Base-by-base conservation (phyloP, 2,329 filamentous ascomycete genomes). In the Eutypella sp. region DNA sequence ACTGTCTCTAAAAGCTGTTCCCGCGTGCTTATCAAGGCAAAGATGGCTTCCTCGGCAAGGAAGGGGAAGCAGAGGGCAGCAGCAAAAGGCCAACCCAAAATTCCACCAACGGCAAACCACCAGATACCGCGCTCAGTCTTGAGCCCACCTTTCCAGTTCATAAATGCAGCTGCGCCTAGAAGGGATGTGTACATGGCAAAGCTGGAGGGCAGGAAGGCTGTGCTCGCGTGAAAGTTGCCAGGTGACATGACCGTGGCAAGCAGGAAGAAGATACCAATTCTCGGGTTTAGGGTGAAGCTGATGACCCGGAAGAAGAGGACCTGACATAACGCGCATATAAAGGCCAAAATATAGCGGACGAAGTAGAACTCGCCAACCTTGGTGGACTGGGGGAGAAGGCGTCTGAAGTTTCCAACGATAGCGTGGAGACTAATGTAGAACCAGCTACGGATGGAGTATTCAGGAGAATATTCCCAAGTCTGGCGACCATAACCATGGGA, bases 401-500 rank as follows among this genome's bases (percentile, higher is more conserved):
- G 76, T 25, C 82, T 78, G 16, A 89, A 55, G 51, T 81, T 87
- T 38, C 83, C 85, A 39, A 87, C 68, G 18, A 84, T 55, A 22
- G 90, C 87, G 67, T 99, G 92, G 1, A 96, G 68, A 5, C 75
- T 79, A 31, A 95, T 75, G 61, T 99, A 99, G 19, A 90, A 75
- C 93, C 93, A 99, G 70, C 90, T 96, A 52, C 93, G 84, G 57
- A 99, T 96, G 42, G 90, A 88, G 68, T 87, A 97, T 47, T 92
- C 85, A 5, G 93, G 93, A 1, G 92, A 95, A 69, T 97, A 99
- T 67, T 99, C 93, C 93, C 93, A 99, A 1, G 93, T 99, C 71
- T 99, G 91, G 42, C 96, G 75, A 33, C 92, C 93, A 61, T 95
- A 92, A 57, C 89, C 88, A 72, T 96, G 90, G 48, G 83, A 86